Base-by-base conservation (phyloP, 116 monocot genomes). In the Trichopus zeylanicus region DNA sequence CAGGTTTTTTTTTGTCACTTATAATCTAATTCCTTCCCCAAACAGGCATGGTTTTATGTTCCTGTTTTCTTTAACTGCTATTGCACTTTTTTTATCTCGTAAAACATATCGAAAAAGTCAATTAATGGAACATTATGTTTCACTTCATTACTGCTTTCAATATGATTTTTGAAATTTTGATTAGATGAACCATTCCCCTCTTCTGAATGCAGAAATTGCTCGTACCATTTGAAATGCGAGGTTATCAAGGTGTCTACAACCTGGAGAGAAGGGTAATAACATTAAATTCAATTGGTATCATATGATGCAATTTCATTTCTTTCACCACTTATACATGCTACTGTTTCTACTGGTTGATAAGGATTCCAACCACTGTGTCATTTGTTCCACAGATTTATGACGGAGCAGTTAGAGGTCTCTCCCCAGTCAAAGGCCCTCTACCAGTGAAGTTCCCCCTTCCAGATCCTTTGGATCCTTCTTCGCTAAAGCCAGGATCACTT, bases 221-320 rank as follows among this genome's bases (percentile, higher is more conserved):
- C 3, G 73, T 93, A 55, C 93, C 93, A 7, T 93, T 93, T 71
- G 88, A 88, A 59, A 93, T 93, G 93, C 66, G 93, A 49, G 89
- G 93, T 29, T 80, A 80, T 65, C 93, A 93, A 57, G 68, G 89
- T 25, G 85, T 93, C 46, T 93, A 88, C 63, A 93, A 93, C 57
- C 59, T 93, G 56, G 89, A 85, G 65, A 85, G 68, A 29, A 79
- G 59, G 85, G 93, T 85, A 78, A 13, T 29, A 1, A 23, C 21
- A 26, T 30, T 27, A 53, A 29, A 12, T 46, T 27, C 15, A 8
- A 2, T 10, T 11, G 21, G 20, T 26, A 3, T 53, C 28, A 2
- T 48, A 46, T 9, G 31, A 31, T 26, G 32, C 7, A 64, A 12
- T 57, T 51, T 5, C 25, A 23, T 39, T 39, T 39, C 2, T 0